These are phyloP conservation scores for Fraxinus paxiana DNA, from an alignment of 305 asterid genomes.

Conservation along the genomic window DNA sequence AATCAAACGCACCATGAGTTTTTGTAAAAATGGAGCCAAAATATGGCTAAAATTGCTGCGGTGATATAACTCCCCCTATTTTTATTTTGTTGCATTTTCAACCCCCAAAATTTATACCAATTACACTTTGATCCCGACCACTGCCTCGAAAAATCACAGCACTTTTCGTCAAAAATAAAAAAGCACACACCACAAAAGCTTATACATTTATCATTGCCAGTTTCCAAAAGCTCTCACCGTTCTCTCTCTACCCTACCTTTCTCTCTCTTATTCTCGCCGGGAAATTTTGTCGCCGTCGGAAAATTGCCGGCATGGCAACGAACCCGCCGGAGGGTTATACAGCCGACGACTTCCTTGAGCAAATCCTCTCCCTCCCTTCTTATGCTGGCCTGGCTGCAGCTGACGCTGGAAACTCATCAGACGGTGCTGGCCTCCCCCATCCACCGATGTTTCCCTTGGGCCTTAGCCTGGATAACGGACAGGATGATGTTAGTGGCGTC, in stretches of 20 bases:
- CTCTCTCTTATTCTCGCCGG: conserved; percentile 15
- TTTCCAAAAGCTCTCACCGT: not conserved
- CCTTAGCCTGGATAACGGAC: conserved; percentile 62
- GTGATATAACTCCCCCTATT: not conserved
- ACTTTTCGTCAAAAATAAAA: not conserved
- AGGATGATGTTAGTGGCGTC: conserved; percentile 45
- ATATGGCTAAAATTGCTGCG: too few species aligned
- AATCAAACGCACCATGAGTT: too few species aligned
- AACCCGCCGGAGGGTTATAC: conserved; percentile 55
- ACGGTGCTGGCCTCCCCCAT: conserved; percentile 42
- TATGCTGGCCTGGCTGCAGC: conserved; percentile 52
- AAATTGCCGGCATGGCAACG: conserved; percentile 39
- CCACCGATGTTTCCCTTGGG: conserved; percentile 59
- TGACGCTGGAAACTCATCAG: conserved; percentile 48
- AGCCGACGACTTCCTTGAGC: conserved; percentile 73
- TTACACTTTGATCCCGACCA: not conserved
- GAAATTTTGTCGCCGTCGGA: not conserved
- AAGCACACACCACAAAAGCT: conserved; percentile 25
- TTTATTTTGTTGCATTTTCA: not conserved
- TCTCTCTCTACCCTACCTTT: conserved; percentile 4
- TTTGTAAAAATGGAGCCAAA: too few species aligned
- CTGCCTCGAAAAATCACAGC: not conserved
- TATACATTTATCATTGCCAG: not conserved
- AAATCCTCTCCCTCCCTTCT: conserved; percentile 66
- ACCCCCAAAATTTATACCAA: not conserved